Evolutionary conservation across 148 eudicot genomes (phyloP), one percentile per base, ranked within the genome.

Genomic region (Tetragonia tetragonoides): DNA sequence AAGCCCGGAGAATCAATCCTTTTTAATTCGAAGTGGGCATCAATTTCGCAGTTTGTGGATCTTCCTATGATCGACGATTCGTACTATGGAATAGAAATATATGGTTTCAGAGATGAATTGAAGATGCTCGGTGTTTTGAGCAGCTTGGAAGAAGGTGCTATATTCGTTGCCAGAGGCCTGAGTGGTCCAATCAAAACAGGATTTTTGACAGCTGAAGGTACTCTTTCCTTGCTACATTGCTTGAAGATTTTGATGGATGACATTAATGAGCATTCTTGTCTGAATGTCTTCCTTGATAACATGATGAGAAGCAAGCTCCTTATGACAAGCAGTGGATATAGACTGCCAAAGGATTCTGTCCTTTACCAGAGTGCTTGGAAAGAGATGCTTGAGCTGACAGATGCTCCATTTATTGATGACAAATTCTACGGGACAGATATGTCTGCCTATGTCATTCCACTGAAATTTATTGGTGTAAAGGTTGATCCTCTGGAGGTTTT

Each of bases 41-140:
- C 76, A 39, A 80, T 86, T 77, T 70, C 76, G 34, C 73, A 77
- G 39, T 18, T 83, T 57, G 84, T 81, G 70, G 83, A 84, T 67
- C 72, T 86, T 68, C 88, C 88, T 24, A 28, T 78, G 24, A 78
- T 86, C 37, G 78, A 81, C 53, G 84, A 81, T 64, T 44, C 68
- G 46, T 83, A 75, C 71, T 81, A 83, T 49, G 84, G 86, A 56
- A 81, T 81, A 9, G 38, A 72, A 42, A 81, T 81, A 54, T 81
- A 81, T 54, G 23, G 72, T 49, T 53, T 81, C 14, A 63, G 53
- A 66, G 75, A 81, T 11, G 84, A 81, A 38, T 28, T 81, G 46
- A 81, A 80, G 71, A 68, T 69, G 64, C 39, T 80, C 51, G 83
- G 83, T 62, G 79, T 75, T 47, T 10, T 80, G 74, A 75, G 75